Conservation (phyloP, 1,284 basidiomycete species). For the Paramarasmius palmivorus region DNA sequence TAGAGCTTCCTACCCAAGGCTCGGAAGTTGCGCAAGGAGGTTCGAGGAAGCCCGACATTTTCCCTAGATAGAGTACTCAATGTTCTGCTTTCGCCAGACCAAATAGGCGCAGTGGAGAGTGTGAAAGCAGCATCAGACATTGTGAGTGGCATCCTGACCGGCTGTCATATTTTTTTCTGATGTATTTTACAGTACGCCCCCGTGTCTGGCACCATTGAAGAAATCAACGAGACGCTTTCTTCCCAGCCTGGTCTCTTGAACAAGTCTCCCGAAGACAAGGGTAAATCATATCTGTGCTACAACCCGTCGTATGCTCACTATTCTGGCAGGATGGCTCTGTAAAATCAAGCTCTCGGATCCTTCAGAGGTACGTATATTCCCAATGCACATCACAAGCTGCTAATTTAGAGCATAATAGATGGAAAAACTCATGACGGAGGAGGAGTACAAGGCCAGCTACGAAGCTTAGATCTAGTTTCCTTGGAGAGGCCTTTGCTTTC, state of each 20-base stretch:
- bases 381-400: not conserved
- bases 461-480: slow-evolving; percentile 40
- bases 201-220: slow-evolving; percentile 81
- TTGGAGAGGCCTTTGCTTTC: too few relatives aligned
- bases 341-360: slow-evolving; percentile 86
- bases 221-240: slow-evolving; percentile 77
- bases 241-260: slow-evolving; percentile 83
- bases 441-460: slow-evolving; percentile 78
- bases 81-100: slow-evolving; percentile 58
- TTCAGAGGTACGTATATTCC: slow-evolving; percentile 55
- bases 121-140: slow-evolving; percentile 99
- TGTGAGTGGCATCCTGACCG: slow-evolving; percentile 43
- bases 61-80: not conserved
- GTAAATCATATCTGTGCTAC: slow-evolving; percentile 42
- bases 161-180: slow-evolving; percentile 5
- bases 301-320: not conserved
- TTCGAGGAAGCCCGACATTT: slow-evolving; percentile 30
- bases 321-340: slow-evolving; percentile 86
- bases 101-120: slow-evolving; percentile 95
- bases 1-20: slow-evolving; percentile 84
- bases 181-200: slow-evolving; percentile 76
- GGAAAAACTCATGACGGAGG: slow-evolving; percentile 72
- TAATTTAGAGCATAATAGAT: slow-evolving; percentile 47
- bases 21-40: slow-evolving; percentile 77
- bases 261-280: slow-evolving; percentile 85